A percentile compares a stretch with the other conserved stretches of the same genome.
phyloP scores from a whole-genome alignment of 2,329 filamentous ascomycete genomes.

The Claviceps humidiphila region DNA sequence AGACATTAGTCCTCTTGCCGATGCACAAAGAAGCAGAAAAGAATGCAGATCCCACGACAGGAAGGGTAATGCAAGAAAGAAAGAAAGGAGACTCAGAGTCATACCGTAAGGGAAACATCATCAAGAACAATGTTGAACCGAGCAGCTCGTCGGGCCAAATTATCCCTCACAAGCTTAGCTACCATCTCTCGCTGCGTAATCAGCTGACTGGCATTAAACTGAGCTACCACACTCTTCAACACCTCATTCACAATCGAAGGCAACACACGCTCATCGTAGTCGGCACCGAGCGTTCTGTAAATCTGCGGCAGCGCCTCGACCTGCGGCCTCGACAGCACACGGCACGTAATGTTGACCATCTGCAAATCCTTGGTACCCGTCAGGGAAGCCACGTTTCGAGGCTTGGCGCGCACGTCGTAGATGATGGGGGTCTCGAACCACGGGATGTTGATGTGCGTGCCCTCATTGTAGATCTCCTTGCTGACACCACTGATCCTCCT shows the following conservation, averaged over 20 bases:
- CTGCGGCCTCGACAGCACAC: conserved; percentile 86
- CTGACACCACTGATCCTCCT: conserved; percentile 81
- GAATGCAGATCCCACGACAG: neutral
- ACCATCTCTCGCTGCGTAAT: conserved; percentile 99
- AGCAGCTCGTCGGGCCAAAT: conserved; percentile 78
- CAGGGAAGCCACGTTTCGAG: conserved; percentile 88
- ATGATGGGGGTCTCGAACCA: conserved; percentile 96
- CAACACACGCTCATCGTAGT: conserved; percentile 94
- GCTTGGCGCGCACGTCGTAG: conserved; percentile 96
- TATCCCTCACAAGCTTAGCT: conserved; percentile 79
- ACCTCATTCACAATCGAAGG: conserved; percentile 99
- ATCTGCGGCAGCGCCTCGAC: conserved; percentile 87
- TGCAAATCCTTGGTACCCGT: conserved; percentile 98
- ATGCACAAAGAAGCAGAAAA: neutral
- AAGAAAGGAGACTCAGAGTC: conserved; percentile 22
- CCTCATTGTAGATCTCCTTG: conserved; percentile 94
- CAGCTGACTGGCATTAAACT: conserved; percentile 96
- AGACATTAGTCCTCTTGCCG: neutral
- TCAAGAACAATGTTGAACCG: conserved; percentile 96
- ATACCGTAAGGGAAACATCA: conserved; percentile 89
- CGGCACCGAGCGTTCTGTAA: conserved; percentile 85
- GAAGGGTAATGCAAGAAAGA: neutral
- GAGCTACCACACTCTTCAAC: conserved; percentile 93
- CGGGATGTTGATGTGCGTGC: conserved; percentile 84
- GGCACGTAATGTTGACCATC: conserved; percentile 99